Evolutionary conservation across 2,329 filamentous ascomycete genomes (phyloP).

Genomic region (Coniella lustricola): DNA sequence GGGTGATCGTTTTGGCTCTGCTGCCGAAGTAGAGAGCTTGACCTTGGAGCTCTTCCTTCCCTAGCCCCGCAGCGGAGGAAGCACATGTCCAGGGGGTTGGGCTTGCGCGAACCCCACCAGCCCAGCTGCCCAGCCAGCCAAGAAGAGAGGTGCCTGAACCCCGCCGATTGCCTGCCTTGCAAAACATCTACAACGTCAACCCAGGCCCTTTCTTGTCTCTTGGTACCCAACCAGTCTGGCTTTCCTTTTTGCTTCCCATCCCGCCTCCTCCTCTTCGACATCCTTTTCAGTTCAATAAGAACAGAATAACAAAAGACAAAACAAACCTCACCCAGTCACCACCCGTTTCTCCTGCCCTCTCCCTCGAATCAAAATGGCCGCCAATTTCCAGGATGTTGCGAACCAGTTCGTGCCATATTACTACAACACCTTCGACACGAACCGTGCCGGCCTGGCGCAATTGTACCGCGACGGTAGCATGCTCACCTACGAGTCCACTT

Average conservation of each 20-base stretch:
- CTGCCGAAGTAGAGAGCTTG: too few species aligned
- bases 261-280: background rate
- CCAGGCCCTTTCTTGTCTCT: background rate
- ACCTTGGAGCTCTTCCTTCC: background rate
- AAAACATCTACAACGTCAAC: background rate
- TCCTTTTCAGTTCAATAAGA: background rate
- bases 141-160: background rate
- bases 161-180: slow-evolving; percentile 2
- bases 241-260: too few species aligned
- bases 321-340: too few species aligned
- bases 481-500: slow-evolving; percentile 62
- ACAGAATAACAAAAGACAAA: background rate
- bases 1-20: too few species aligned
- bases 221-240: too few species aligned
- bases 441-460: slow-evolving; percentile 46
- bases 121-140: background rate
- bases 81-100: background rate
- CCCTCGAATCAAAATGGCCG: slow-evolving; percentile 13
- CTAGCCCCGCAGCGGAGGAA: background rate
- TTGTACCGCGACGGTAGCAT: slow-evolving; percentile 67
- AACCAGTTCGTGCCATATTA: slow-evolving; percentile 34
- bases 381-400: slow-evolving; percentile 18
- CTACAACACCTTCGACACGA: slow-evolving; percentile 62
- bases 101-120: slow-evolving; percentile 8
- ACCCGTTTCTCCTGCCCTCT: too few species aligned